Base-by-base conservation (phyloP, 2,329 filamentous ascomycete species). In the Penicillium sp. region DNA sequence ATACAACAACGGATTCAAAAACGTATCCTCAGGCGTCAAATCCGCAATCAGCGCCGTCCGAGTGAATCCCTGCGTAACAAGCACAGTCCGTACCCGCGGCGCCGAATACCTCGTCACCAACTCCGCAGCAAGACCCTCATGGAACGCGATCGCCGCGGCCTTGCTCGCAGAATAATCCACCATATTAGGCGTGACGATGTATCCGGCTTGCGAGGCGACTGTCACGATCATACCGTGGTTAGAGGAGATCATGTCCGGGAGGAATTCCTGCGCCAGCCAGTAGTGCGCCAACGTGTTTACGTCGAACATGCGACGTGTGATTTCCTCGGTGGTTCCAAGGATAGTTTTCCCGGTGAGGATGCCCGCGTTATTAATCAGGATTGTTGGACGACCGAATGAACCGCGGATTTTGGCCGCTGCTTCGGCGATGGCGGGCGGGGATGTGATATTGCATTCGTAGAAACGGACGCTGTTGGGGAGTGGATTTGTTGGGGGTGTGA, bases 161-260 rank as follows among this genome's bases (percentile, higher is more conserved):
- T 92, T 92, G 65, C 83, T 85, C 8, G 86, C 83, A 1, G 82
- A 81, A 76, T 92, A 92, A 76, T 91, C 89, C 40, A 88, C 84
- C 81, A 91, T 85, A 68, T 83, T 83, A 3, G 89, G 86, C 0
- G 86, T 83, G 1, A 84, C 80, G 8, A 87, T 67, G 77, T 86
- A 91, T 13, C 85, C 84, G 0, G 89, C 88, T 53, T 86, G 81
- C 1, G 85, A 88, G 15, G 90, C 86, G 24, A 92, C 83, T 0
- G 88, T 92, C 24, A 92, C 88, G 44, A 92, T 75, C 83, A 90
- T 90, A 62, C 90, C 90, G 77, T 92, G 89, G 77, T 91, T 87
- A 13, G 72, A 72, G 8, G 76, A 72, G 56, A 89, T 76, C 83
- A 93, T 89, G 66, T 78, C 73, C 0, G 90, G 90, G 1, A 93